Evolutionary conservation across 73 alveolate species (phyloP).

Genomic region (Symbiodinium natans): DNA sequence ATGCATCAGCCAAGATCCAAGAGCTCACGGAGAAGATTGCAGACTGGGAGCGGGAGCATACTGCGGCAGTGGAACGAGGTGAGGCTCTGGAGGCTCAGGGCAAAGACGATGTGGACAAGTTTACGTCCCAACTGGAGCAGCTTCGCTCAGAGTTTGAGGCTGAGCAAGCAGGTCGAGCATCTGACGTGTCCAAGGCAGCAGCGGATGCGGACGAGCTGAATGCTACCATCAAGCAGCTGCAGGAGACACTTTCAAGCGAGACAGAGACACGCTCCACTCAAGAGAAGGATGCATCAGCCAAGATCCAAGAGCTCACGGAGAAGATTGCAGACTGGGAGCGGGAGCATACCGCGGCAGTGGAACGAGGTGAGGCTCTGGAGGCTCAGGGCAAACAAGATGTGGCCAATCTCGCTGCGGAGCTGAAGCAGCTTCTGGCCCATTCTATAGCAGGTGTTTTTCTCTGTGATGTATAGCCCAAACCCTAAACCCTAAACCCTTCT

Average conservation of each 20-base stretch:
- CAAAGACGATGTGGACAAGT: no score
- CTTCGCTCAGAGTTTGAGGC: no score
- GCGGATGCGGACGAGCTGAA: not conserved
- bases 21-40: not conserved
- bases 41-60: not conserved
- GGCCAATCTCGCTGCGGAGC: not conserved
- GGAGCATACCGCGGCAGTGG: not conserved
- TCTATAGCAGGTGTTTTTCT: no score
- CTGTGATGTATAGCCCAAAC: no score
- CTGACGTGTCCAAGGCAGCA: not conserved
- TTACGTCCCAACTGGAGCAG: no score
- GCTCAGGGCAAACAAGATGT: not conserved
- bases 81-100: no score
- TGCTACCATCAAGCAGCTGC: conserved; percentile 22
- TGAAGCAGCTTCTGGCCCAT: not conserved
- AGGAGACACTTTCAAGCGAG: conserved; percentile 21
- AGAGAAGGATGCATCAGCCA: conserved; percentile 25
- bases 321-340: conserved; percentile 1
- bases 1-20: not conserved
- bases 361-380: not conserved
- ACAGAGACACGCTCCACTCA: not conserved
- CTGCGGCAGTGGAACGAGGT: not conserved
- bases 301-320: conserved; percentile 7
- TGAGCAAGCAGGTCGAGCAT: no score
- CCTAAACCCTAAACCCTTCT: no score